phyloP scores from a whole-genome alignment of 768 basidiomycete genomes.

The Podaxis sp. region DNA sequence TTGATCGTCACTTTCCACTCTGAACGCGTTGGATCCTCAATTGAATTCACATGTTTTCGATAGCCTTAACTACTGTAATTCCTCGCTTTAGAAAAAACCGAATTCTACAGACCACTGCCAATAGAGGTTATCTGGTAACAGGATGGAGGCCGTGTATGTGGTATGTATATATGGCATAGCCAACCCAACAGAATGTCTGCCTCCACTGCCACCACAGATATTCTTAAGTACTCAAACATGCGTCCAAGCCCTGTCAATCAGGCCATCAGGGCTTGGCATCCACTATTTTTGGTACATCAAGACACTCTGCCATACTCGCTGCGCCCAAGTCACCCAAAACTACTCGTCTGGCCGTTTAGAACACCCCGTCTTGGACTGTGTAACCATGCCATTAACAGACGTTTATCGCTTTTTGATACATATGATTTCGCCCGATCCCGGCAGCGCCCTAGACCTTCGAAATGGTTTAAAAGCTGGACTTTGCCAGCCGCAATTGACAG shows the following conservation, averaged over 20 bases:
- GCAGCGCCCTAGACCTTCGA: neutral
- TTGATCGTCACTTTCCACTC: no score
- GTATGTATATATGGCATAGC: neutral
- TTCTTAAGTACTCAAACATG: neutral
- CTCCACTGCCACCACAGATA: neutral
- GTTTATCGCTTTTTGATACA: neutral
- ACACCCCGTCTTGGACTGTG: neutral
- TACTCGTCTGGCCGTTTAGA: neutral
- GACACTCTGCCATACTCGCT: neutral
- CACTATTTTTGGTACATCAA: conserved; percentile 9
- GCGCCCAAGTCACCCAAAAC: conserved; percentile 6
- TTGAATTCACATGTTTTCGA: no score
- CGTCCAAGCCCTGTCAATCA: neutral
- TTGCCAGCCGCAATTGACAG: conserved; percentile 2
- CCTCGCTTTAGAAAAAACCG: no score
- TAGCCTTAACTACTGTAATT: no score
- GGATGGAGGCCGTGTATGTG: neutral
- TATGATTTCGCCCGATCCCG: neutral
- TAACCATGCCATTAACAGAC: conserved; percentile 6
- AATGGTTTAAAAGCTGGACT: conserved; percentile 1
- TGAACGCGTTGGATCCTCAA: no score
- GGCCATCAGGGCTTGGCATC: conserved; percentile 3
- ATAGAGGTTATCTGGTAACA: neutral
- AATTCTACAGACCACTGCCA: no score
- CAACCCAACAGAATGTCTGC: neutral